Percentiles rank a stretch among this genome's conserved stretches.
Evolutionary conservation across 306 rosid genomes (phyloP).

Genomic region (Astragalus membranaceus): DNA sequence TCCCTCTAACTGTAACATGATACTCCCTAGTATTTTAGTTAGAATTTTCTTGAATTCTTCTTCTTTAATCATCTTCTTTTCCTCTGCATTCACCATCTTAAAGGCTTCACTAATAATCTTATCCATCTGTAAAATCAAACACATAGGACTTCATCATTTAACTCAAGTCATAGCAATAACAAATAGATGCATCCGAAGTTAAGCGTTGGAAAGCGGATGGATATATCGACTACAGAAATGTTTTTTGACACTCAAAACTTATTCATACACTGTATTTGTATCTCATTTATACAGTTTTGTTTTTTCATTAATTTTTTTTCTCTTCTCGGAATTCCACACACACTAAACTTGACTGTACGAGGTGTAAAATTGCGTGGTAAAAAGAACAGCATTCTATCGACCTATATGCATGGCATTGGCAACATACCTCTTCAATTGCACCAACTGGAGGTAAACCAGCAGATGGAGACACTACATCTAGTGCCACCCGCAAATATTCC

Average conservation of each 20-base stretch:
- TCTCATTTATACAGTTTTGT: no score
- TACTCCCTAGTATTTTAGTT: constrained; percentile 52
- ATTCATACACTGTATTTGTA: no score
- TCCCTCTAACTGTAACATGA: constrained; percentile 79
- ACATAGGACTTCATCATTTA: neutral
- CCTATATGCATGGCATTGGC: neutral
- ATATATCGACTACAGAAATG: neutral
- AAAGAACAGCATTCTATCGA: no score
- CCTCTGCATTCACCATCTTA: constrained; percentile 52
- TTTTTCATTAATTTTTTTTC: no score
- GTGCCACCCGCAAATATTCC: constrained; percentile 51
- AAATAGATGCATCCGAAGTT: neutral
- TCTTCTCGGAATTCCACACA: no score
- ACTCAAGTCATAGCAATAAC: neutral
- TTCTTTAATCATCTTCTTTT: constrained; percentile 53
- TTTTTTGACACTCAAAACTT: no score
- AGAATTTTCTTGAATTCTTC: constrained; percentile 83
- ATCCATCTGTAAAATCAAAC: constrained; percentile 61
- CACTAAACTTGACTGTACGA: no score
- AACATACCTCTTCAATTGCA: constrained; percentile 66
- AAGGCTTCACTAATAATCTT: constrained; percentile 44
- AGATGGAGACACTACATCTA: constrained; percentile 63
- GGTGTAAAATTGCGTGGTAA: no score
- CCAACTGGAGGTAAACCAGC: constrained; percentile 90
- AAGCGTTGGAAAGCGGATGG: neutral